These are phyloP conservation scores for Coccomyxa sp. DNA, from an alignment of 139 green algal species.

Conservation along the genomic window DNA sequence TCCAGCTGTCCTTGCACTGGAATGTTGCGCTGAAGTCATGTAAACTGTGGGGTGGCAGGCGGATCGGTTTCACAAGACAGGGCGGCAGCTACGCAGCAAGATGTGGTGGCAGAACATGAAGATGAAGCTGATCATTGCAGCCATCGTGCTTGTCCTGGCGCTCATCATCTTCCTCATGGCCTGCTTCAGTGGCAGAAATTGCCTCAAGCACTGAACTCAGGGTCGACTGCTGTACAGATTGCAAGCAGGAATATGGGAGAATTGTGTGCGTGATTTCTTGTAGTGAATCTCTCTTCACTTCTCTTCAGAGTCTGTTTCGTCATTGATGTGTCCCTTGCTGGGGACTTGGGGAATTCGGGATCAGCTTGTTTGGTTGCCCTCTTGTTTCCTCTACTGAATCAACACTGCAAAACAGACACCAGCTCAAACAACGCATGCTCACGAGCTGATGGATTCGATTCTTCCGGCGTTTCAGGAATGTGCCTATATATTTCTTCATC, in stretches of 20 bases:
- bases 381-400: too few relatives aligned
- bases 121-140: conserved; percentile 72
- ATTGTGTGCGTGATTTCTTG: background rate
- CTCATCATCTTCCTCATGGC: conserved; percentile 81
- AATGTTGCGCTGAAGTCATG: background rate
- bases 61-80: conserved; percentile 86
- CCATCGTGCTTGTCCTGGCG: conserved; percentile 65
- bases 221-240: background rate
- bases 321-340: too few relatives aligned
- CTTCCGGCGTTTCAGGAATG: too few relatives aligned
- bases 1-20: background rate
- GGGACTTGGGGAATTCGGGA: too few relatives aligned
- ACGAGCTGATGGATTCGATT: too few relatives aligned
- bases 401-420: too few relatives aligned
- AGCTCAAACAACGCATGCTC: too few relatives aligned
- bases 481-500: too few relatives aligned
- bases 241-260: background rate
- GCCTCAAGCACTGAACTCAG: conserved; percentile 26
- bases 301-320: too few relatives aligned
- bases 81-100: conserved; percentile 67
- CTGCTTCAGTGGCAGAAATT: conserved; percentile 68
- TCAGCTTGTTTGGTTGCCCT: too few relatives aligned
- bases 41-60: conserved; percentile 49
- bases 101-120: conserved; percentile 98
- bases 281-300: too few relatives aligned